Base-by-base conservation (phyloP, 192 early-diverging fungal genomes). In the Backusella westeae region DNA sequence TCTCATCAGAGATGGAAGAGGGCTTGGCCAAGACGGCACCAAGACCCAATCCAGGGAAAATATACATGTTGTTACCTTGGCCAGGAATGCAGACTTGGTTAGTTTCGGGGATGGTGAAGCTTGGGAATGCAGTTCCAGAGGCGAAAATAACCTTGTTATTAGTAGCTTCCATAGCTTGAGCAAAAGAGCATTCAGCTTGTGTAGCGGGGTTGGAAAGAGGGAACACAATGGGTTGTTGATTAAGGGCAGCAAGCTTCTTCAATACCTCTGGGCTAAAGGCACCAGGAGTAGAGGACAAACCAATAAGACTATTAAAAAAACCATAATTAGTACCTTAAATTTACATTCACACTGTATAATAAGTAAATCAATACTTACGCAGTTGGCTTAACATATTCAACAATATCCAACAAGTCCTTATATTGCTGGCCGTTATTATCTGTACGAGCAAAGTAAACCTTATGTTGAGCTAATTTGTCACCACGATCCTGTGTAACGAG, bases 61-160 rank as follows among this genome's bases (percentile, higher is more conserved):
- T 95, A 83, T 96, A 98, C 92, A 94, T 95, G 88, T 97, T 97
- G 86, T 97, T 96, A 75, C 94, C 96, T 86, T 97, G 95, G 23
- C 93, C 94, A 10, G 95, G 94, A 49, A 93, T 80, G 35, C 83
- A 80, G 29, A 88, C 67, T 67, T 88, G 76, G 14, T 87, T 85
- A 9, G 89, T 90, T 49, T 85, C 81, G 19, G 93, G 90, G 46
- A 93, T 83, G 9, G 87, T 90, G 79, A 92, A 92, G 17, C 86
- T 67, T n/a, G 97, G 97, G 87, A 99, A 99, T 14, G 92, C 95
- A 8, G 97, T 98, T 72, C 97, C 97, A 2, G 94, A 96, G 21
- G 96, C 96, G 87, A 99, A 99, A 71, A 99, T 91, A 19, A 96
- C 96, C 67, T 89, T 85, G 78, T 95, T 91, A 74, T 96, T 81